These are phyloP conservation scores for Sporothrix schenckii DNA, from an alignment of 2,329 filamentous ascomycete genomes.

Conservation along the genomic window DNA sequence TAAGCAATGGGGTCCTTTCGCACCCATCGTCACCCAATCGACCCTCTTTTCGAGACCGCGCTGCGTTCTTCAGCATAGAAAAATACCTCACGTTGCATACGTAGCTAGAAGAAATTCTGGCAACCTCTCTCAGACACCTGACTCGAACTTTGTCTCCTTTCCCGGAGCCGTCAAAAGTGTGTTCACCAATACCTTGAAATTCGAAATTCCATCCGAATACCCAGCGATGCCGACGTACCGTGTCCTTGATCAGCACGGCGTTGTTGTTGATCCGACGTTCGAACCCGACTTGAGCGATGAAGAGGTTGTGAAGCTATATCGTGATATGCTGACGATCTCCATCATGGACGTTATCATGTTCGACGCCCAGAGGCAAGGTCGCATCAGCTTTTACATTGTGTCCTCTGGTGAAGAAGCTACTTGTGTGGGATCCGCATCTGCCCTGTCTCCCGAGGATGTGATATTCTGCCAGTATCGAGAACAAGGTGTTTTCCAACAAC, in stretches of 20 bases:
- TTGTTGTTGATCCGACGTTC: constrained; percentile 74
- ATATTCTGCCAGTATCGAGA: constrained; percentile 95
- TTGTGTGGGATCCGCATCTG: constrained; percentile 83
- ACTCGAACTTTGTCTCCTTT: constrained; percentile 67
- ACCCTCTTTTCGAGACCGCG: background rate
- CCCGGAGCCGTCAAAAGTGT: constrained; percentile 94
- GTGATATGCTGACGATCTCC: constrained; percentile 67
- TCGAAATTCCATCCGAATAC: constrained; percentile 71
- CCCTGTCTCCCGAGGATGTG: constrained; percentile 80
- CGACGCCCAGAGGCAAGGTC: constrained; percentile 93
- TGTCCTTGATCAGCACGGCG: constrained; percentile 85
- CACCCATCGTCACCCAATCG: background rate
- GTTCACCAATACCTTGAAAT: constrained; percentile 79
- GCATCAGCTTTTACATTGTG: constrained; percentile 96
- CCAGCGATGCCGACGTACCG: constrained; percentile 87
- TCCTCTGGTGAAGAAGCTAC: constrained; percentile 94
- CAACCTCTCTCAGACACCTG: constrained; percentile 59
- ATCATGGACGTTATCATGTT: constrained; percentile 99
- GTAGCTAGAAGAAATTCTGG: constrained; percentile 43
- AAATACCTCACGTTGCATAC: background rate
- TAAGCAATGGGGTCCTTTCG: background rate
- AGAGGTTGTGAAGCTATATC: constrained; percentile 62
- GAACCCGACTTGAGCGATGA: constrained; percentile 69
- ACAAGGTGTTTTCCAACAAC: constrained; percentile 84
- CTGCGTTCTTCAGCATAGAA: background rate